phyloP scores from a whole-genome alignment of 495 filamentous ascomycete species.

The Thermothielavioides terrestris region DNA sequence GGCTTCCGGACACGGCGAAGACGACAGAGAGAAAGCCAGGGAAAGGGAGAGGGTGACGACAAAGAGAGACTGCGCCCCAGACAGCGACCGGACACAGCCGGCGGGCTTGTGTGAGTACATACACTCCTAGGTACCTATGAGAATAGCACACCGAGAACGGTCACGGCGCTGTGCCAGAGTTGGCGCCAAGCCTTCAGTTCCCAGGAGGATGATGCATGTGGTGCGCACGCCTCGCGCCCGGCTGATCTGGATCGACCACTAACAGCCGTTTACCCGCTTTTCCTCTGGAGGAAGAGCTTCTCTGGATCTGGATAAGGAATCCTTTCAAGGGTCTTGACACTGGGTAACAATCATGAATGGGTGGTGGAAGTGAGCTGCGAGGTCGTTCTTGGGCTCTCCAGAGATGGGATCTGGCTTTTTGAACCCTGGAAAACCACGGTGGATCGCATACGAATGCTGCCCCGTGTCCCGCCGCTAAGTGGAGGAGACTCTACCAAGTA shows the following conservation, averaged over 20 bases:
- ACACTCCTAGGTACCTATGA: too few species aligned
- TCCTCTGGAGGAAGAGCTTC: background rate
- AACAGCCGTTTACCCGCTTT: background rate
- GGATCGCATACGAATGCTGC: background rate
- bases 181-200: background rate
- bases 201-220: background rate
- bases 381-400: too few species aligned
- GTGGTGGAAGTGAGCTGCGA: too few species aligned
- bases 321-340: background rate
- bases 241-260: constrained; percentile 2
- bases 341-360: too few species aligned
- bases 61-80: too few species aligned
- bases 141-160: too few species aligned
- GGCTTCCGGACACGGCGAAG: background rate
- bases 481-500: background rate
- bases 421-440: background rate
- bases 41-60: background rate
- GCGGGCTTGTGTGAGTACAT: too few species aligned
- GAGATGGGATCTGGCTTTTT: background rate
- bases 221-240: background rate
- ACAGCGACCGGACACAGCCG: too few species aligned
- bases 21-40: background rate
- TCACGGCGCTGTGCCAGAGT: background rate
- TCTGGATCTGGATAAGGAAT: background rate
- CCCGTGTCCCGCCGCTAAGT: background rate